Conservation (phyloP, 1,284 basidiomycete genomes). For the Ustilago bromivora region DNA sequence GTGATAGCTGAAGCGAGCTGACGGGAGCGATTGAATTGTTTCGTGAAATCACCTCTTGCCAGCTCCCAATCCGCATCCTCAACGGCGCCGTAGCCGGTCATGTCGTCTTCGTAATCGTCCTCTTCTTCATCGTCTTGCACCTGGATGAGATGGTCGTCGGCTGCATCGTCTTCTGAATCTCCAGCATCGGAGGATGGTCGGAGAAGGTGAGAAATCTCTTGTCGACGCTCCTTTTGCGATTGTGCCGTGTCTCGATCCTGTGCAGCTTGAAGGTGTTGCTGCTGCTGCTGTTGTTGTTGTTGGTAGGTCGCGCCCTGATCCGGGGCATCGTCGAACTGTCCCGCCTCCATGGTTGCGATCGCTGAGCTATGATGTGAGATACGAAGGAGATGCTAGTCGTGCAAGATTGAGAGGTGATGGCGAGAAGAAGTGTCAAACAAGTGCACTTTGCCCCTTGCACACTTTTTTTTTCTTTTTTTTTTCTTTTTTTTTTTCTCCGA, state of each 20-base stretch:
- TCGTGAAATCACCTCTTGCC: constrained; percentile 67
- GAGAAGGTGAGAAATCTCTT: constrained; percentile 41
- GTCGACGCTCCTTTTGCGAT: constrained; percentile 33
- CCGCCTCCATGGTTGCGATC: constrained; percentile 28
- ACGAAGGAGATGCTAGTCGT: neutral
- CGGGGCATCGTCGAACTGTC: constrained; percentile 47
- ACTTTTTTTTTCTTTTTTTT: neutral
- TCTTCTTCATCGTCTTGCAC: constrained; percentile 40
- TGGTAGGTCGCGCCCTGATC: constrained; percentile 14
- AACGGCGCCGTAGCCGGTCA: constrained; percentile 51
- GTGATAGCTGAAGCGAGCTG: constrained; percentile 58
- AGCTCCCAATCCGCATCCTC: constrained; percentile 69
- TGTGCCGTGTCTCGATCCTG: constrained; percentile 35
- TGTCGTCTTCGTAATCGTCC: constrained; percentile 44
- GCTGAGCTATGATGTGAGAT: neutral
- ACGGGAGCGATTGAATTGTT: constrained; percentile 67
- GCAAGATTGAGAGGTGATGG: neutral
- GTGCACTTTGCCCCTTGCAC: neutral
- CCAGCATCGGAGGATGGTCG: constrained; percentile 40
- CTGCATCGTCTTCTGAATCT: constrained; percentile 24
- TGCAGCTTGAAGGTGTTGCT: constrained; percentile 13
- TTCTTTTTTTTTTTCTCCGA: neutral
- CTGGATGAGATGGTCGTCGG: neutral
- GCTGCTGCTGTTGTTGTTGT: constrained; percentile 7
- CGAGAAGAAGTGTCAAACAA: neutral